Conservation (phyloP, 2,329 filamentous ascomycete species). For the Fusarium subtropicale region DNA sequence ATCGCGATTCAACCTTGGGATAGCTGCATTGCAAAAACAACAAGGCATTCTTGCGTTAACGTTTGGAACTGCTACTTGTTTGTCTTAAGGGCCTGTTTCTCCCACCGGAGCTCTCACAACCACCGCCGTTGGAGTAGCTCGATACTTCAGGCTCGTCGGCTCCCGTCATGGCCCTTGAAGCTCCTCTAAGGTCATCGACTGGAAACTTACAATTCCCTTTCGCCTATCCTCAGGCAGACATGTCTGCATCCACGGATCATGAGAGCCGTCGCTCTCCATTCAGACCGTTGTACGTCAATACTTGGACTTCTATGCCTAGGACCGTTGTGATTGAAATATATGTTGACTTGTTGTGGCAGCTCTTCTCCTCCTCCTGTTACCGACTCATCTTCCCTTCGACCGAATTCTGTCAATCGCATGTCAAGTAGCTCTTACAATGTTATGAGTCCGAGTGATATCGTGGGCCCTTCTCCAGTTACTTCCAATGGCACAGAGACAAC, state of each 20-base stretch:
- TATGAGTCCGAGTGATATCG: constrained; percentile 74
- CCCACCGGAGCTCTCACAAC: constrained; percentile 25
- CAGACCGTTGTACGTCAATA: constrained; percentile 62
- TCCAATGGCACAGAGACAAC: constrained; percentile 86
- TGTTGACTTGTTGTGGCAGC: constrained; percentile 41
- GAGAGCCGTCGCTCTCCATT: constrained; percentile 62
- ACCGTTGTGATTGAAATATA: background rate
- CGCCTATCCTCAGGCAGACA: constrained; percentile 62
- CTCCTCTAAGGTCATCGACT: constrained; percentile 71
- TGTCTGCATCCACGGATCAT: constrained; percentile 66
- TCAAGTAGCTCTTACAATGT: constrained; percentile 64
- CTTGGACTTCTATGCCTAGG: background rate
- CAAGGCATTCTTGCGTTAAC: constrained; percentile 44
- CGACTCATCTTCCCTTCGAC: constrained; percentile 64
- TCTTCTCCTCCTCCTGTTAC: constrained; percentile 53
- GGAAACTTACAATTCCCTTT: constrained; percentile 58
- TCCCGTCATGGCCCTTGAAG: constrained; percentile 56
- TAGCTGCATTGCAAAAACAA: constrained; percentile 25
- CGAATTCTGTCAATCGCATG: constrained; percentile 61
- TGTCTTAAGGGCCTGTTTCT: constrained; percentile 20
- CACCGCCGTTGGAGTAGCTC: constrained; percentile 25
- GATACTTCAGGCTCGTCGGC: constrained; percentile 14
- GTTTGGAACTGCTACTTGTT: constrained; percentile 29
- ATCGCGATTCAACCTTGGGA: constrained; percentile 21
- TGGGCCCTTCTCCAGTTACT: constrained; percentile 85